Evolutionary conservation across 192 early-diverging fungal species (phyloP), one percentile per base, ranked within the genome.

Genomic region (Lunasporangiospora selenospora): DNA sequence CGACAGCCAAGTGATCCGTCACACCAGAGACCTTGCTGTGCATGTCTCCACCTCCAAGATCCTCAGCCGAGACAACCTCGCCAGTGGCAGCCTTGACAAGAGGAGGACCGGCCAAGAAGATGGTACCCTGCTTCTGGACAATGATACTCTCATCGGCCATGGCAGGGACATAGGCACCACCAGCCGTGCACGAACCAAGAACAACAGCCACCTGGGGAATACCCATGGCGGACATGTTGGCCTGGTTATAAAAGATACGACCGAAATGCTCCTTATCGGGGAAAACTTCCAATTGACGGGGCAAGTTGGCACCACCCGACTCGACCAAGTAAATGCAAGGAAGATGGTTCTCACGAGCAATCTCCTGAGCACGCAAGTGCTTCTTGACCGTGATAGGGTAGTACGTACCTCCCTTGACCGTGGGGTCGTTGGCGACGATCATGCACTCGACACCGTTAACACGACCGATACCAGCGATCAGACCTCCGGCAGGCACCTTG

Each of bases 121-220:
- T 98, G 3, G 96, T 98, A 8, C 96, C 96, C 75, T 98, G 95
- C 30, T 90, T 91, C 56, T 84, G 82, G 31, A 98, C 96, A 82
- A 98, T 98, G 55, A 98, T 89, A 81, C 90, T 93, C 78, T 98
- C 94, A 77, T 98, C 96, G 34, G 95, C 92, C 96, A 98, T 98
- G 12, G 96, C 95, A 39, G 96, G 96, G 26, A 98, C 95, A 75
- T 98, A 98, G 3, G 96, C 96, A 54, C 96, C 93, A 60, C 95
- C 95, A 18, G 96, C 96, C 19, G 96, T 98, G 81, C 96, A 98
- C 16, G 93, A 95, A 16, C 96, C 96, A 81, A 98, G 86, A 7
- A 98, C 96, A 38, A 95, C 92, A n/a, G 96, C 96, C 39, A 98
- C 88, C 80, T 98, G 96, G 42, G 96, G 95, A 53, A 98, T 95